A percentile compares a stretch with the other conserved stretches of the same genome.
These are phyloP conservation scores for Canna indica DNA, from an alignment of 176 grass and related monocot species.

Conservation along the genomic window DNA sequence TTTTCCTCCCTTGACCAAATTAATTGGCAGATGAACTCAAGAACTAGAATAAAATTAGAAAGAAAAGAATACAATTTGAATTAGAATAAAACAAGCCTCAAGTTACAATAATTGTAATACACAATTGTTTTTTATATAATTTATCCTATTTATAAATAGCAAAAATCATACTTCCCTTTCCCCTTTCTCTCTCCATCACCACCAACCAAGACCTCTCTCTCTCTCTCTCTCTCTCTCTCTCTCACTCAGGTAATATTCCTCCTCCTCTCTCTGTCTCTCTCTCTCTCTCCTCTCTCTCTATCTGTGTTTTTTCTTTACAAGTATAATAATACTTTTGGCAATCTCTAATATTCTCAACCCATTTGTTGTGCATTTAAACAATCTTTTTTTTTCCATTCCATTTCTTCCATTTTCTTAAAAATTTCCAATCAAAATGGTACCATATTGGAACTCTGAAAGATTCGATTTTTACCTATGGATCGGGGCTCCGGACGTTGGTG, in stretches of 20 bases:
- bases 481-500: neutral
- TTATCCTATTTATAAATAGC: neutral
- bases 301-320: neutral
- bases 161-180: neutral
- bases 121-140: no score
- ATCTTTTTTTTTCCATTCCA: neutral
- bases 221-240: no score
- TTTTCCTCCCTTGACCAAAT: no score
- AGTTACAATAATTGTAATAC: no score
- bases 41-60: no score
- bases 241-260: neutral
- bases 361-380: neutral
- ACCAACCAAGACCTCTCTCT: neutral
- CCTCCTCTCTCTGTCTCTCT: neutral
- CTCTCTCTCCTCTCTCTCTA: neutral
- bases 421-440: neutral
- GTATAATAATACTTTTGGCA: neutral
- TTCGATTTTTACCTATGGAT: neutral
- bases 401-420: neutral
- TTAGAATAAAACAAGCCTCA: no score
- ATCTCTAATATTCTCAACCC: neutral
- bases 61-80: no score
- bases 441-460: neutral
- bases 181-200: neutral
- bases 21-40: no score